These are phyloP conservation scores for Diplodia mutila DNA, from an alignment of 2,329 filamentous ascomycete species.

Conservation along the genomic window DNA sequence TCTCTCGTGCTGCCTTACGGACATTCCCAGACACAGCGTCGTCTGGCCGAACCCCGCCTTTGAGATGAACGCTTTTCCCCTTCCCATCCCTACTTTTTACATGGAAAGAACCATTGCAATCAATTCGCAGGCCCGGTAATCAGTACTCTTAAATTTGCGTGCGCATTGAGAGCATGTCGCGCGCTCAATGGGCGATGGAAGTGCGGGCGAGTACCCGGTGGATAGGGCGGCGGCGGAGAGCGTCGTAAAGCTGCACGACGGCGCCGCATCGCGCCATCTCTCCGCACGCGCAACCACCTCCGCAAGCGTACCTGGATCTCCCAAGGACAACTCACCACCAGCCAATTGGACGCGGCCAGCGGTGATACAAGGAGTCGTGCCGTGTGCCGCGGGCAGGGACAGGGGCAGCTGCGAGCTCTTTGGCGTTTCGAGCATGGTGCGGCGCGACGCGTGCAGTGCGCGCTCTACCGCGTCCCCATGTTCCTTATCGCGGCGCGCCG, in stretches of 20 bases:
- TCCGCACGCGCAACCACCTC: constrained; percentile 4
- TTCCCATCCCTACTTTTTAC: too few relatives aligned
- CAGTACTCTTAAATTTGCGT: too few relatives aligned
- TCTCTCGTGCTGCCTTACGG: background rate
- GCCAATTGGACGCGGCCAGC: background rate
- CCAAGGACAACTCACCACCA: background rate
- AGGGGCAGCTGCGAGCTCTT: background rate
- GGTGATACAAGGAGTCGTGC: background rate
- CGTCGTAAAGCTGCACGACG: constrained; percentile 1
- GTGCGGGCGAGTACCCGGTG: background rate
- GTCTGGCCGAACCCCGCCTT: background rate
- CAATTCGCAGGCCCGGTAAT: background rate
- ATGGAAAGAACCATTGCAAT: background rate
- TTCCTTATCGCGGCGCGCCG: background rate
- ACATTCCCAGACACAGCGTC: background rate
- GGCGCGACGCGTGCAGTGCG: background rate
- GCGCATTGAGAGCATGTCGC: background rate
- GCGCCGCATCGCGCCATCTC: background rate
- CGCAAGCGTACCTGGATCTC: background rate
- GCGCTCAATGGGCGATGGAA: background rate
- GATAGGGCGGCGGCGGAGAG: background rate
- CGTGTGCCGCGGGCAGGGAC: background rate
- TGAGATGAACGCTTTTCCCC: background rate
- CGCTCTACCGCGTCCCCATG: background rate
- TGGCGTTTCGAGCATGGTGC: background rate